Base-by-base conservation (phyloP, 108 stramenopile genomes). In the Skeletonema tropicum region DNA sequence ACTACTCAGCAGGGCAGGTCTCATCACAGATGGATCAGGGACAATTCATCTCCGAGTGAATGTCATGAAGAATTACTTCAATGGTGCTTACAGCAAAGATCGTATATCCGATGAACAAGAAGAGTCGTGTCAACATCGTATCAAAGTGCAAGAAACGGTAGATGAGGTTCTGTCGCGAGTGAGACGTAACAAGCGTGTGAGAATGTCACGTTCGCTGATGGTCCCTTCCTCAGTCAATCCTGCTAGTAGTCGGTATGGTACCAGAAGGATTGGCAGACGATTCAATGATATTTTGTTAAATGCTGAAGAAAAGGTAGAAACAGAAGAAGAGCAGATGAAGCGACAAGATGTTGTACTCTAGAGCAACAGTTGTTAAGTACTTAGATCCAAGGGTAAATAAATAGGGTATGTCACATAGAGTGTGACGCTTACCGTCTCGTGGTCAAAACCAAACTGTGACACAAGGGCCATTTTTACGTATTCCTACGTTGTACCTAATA, bases 131-230 rank as follows among this genome's bases (percentile, higher is more conserved):
- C 26, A 49, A 14, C 31, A 66, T 57, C 75, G 64, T 33, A 63
- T 52, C 7, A 33, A 29, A 32, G 74, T 76, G 60, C 46, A 72
- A 36, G 79, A 80, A 66, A 76, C 74, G 46, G 75, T 76, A 3
- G 80, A 80, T 41, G 80, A 80, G 62, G 75, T 80, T 14, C 48
- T 80, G 5, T 36, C 67, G 42, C 46, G 80, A 31, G 69, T 80
- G 10, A 38, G 80, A 21, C 68, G 68, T 11, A 80, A 80, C 35
- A 80, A 80, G 25, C 49, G 79, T 15, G 65, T 33, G 1, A 65
- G 73, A 13, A 80, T 75, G 73, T 31, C 45, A 39, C 29, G 72
- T n/a, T n/a, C n/a, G n/a, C n/a, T n/a, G n/a, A n/a, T n/a, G n/a
- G n/a, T n/a, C 8, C 36, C 8, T 9, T 61, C n/a, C 13, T 25